A percentile compares a stretch with the other conserved stretches of the same genome.
Evolutionary conservation across 1,284 basidiomycete species (phyloP).

Genomic region (Amylostereum chailletii): DNA sequence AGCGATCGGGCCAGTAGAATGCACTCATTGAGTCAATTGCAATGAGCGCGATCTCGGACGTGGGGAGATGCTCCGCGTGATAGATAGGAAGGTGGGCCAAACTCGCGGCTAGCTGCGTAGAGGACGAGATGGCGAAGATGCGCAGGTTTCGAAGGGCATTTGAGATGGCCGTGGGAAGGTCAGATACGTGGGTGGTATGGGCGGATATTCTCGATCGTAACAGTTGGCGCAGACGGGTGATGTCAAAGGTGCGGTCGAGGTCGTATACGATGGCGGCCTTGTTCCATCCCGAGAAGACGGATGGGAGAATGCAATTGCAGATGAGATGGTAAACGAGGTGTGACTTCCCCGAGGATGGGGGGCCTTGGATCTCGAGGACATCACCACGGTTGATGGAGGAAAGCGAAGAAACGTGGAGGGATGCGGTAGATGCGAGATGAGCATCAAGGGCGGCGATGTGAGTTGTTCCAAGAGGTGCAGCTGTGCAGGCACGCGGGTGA

Average conservation of each 20-base stretch:
- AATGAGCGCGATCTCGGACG: constrained; percentile 50
- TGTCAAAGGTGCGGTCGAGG: constrained; percentile 54
- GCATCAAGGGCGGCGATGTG: constrained; percentile 26
- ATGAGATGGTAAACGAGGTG: constrained; percentile 61
- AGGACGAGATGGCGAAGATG: constrained; percentile 58
- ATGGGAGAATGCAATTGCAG: constrained; percentile 51
- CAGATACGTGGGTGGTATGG: constrained; percentile 13
- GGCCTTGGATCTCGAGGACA: constrained; percentile 69
- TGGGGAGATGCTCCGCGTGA: constrained; percentile 36
- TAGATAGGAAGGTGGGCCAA: constrained; percentile 51
- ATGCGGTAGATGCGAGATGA: constrained; percentile 14
- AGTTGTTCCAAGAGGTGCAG: constrained; percentile 19
- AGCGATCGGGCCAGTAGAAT: constrained; percentile 72
- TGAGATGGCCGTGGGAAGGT: constrained; percentile 4
- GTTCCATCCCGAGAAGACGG: constrained; percentile 42
- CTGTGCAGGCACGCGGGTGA: constrained; percentile 10
- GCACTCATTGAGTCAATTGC: constrained; percentile 69
- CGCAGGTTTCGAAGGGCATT: constrained; percentile 47
- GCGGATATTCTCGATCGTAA: constrained; percentile 30
- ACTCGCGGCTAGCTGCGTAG: constrained; percentile 58
- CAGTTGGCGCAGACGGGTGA: constrained; percentile 43
- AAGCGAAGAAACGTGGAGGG: constrained; percentile 14
- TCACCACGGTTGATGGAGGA: constrained; percentile 41
- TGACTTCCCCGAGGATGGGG: constrained; percentile 65
- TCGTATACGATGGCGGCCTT: constrained; percentile 63